These are phyloP conservation scores for Leucosporidium yakuticum DNA, from an alignment of 768 basidiomycete species.

Conservation along the genomic window DNA sequence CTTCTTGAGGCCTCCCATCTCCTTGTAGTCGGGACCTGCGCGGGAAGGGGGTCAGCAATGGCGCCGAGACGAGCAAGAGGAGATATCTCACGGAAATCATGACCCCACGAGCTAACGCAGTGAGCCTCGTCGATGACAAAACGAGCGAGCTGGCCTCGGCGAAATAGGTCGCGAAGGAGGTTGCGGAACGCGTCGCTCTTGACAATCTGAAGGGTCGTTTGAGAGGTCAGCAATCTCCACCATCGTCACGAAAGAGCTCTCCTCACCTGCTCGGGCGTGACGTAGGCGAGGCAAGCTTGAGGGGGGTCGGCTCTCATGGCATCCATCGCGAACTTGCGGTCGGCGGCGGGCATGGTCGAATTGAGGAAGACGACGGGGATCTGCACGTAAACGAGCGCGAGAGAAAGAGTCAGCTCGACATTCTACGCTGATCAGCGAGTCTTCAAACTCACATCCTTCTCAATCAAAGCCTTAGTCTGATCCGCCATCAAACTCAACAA, in stretches of 20 bases:
- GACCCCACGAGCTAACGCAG: constrained; percentile 83
- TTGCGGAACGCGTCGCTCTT: constrained; percentile 55
- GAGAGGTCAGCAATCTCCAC: background rate
- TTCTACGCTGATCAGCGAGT: too few relatives aligned
- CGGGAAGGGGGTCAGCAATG: background rate
- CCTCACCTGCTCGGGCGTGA: constrained; percentile 80
- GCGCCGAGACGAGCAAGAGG: constrained; percentile 12
- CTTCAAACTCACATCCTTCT: constrained; percentile 46
- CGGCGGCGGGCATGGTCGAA: constrained; percentile 46
- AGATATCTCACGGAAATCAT: constrained; percentile 65
- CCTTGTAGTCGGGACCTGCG: constrained; percentile 55
- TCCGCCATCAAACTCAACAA: constrained; percentile 82
- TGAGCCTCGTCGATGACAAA: constrained; percentile 98
- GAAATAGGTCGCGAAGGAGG: constrained; percentile 58
- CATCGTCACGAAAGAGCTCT: too few relatives aligned
- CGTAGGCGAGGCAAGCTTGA: constrained; percentile 66
- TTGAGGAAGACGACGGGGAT: constrained; percentile 68
- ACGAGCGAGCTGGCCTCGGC: constrained; percentile 59
- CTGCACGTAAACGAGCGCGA: too few relatives aligned
- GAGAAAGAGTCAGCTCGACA: too few relatives aligned
- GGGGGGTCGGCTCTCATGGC: constrained; percentile 39
- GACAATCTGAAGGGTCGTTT: constrained; percentile 38
- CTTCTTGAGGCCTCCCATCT: constrained; percentile 61
- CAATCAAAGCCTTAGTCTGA: constrained; percentile 65
- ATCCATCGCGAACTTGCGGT: constrained; percentile 41